These are phyloP conservation scores for Anaeromyces robustus DNA, from an alignment of 192 early-diverging fungal genomes.

Conservation along the genomic window DNA sequence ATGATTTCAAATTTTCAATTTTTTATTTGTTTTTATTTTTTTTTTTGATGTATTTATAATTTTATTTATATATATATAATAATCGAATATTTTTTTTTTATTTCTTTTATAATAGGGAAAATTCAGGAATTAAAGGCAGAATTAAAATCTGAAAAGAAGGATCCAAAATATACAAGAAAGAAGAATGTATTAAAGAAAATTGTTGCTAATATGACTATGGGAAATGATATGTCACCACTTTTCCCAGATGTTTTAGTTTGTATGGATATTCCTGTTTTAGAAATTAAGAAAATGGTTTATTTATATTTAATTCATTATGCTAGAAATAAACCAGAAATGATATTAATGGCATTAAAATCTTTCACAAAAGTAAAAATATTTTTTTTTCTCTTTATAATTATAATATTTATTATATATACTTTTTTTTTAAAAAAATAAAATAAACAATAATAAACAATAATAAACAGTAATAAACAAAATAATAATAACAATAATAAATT, in stretches of 20 bases:
- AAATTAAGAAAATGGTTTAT: constrained; percentile 66
- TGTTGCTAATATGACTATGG: constrained; percentile 99
- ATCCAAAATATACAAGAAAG: constrained; percentile 62
- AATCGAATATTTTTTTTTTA: no score
- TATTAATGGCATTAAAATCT: constrained; percentile 72
- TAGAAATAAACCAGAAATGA: constrained; percentile 81
- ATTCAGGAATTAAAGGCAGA: constrained; percentile 76
- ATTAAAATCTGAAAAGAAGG: constrained; percentile 72
- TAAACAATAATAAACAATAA: no score
- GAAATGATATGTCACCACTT: constrained; percentile 93
- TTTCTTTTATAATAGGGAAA: constrained; percentile 66
- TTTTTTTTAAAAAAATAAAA: no score
- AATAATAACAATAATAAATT: no score
- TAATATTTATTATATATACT: neutral
- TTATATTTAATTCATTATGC: constrained; percentile 95
- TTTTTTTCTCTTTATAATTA: no score
- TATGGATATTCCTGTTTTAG: constrained; percentile 40
- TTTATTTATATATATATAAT: no score
- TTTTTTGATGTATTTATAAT: no score
- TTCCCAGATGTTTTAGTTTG: constrained; percentile 83
- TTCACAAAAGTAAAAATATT: constrained; percentile 65
- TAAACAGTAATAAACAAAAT: no score
- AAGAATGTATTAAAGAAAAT: constrained; percentile 83
- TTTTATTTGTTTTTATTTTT: no score
- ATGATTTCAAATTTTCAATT: no score